Conservation (phyloP, 2,329 filamentous ascomycete species). For the Ophiosphaerella narmari region DNA sequence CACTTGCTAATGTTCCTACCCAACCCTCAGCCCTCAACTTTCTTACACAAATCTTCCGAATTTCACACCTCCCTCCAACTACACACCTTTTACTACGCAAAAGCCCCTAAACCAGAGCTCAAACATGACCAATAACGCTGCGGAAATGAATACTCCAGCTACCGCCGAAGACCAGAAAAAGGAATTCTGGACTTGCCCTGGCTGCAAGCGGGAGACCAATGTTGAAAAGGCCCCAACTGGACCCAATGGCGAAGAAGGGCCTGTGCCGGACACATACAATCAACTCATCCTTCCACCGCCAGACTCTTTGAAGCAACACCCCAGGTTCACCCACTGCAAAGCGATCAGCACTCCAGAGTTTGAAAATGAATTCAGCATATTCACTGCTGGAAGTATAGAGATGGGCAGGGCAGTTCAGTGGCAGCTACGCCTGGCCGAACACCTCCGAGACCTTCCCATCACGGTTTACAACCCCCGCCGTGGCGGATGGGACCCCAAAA, state of each 20-base stretch:
- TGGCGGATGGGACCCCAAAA: conserved; percentile 60
- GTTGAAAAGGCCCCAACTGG: background rate
- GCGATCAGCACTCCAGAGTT: background rate
- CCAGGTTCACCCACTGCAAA: conserved; percentile 16
- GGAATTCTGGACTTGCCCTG: background rate
- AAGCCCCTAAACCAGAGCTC: conserved; percentile 8
- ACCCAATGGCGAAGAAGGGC: conserved; percentile 21
- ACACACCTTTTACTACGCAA: background rate
- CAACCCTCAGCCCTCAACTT: conserved; percentile 15
- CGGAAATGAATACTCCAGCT: background rate
- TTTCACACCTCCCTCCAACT: conserved; percentile 15
- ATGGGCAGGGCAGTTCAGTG: conserved; percentile 54
- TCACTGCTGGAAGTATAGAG: conserved; percentile 64
- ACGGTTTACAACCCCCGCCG: conserved; percentile 64
- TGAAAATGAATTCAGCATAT: conserved; percentile 50
- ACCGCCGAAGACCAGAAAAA: too few species aligned
- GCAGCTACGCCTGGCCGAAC: conserved; percentile 53
- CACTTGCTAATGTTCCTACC: conserved; percentile 4
- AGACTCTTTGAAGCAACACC: conserved; percentile 12
- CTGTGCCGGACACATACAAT: conserved; percentile 22
- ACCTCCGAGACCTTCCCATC: conserved; percentile 52
- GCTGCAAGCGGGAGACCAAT: background rate
- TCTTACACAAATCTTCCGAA: conserved; percentile 10
- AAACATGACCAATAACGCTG: conserved; percentile 1
- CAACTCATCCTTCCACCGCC: conserved; percentile 24